Percentiles rank a stretch among this genome's conserved stretches.
phyloP scores from a whole-genome alignment of 2,329 filamentous ascomycete species.

The Xylaria sp. region DNA sequence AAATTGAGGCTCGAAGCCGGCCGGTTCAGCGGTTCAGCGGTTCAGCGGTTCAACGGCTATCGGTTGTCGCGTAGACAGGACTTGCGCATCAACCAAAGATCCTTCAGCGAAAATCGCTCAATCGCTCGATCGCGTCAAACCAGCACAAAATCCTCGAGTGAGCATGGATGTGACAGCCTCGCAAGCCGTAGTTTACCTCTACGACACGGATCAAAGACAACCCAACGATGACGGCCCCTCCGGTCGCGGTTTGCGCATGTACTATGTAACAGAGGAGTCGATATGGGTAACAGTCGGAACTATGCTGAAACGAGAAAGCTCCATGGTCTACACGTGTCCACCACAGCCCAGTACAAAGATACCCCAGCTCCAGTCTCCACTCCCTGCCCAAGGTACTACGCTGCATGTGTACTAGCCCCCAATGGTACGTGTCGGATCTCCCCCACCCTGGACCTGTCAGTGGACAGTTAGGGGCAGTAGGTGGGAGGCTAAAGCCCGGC shows the following conservation, averaged over 20 bases:
- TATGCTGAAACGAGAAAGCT: background rate
- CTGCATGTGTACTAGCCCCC: too few species aligned
- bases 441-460: background rate
- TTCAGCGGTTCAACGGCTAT: slow-evolving; percentile 25
- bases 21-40: too few species aligned
- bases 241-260: background rate
- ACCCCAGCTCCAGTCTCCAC: too few species aligned
- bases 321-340: background rate
- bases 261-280: slow-evolving; percentile 1
- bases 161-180: background rate
- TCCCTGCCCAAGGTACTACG: too few species aligned
- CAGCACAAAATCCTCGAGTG: background rate
- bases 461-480: background rate
- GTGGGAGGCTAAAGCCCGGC: background rate
- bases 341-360: background rate
- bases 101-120: background rate
- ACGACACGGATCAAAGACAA: background rate
- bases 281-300: background rate
- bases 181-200: background rate
- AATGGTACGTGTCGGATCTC: too few species aligned
- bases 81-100: too few species aligned
- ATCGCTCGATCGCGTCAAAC: background rate
- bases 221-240: background rate
- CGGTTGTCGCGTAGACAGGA: slow-evolving; percentile 14
- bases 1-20: slow-evolving; percentile 13